Evolutionary conservation across 768 basidiomycete genomes (phyloP).

Genomic region (Coprinopsis marcescibilis): DNA sequence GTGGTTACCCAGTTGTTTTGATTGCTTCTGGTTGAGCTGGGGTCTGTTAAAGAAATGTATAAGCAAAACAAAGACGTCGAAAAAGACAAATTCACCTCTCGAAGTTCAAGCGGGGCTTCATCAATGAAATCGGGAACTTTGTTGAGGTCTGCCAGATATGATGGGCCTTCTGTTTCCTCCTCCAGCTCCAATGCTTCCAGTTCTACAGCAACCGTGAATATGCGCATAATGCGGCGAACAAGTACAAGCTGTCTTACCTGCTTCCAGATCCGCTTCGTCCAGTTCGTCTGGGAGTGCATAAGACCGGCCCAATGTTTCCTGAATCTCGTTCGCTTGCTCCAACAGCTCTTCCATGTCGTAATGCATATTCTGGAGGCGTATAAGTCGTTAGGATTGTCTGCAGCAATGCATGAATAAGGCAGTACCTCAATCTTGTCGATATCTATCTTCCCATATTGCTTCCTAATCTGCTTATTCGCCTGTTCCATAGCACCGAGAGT

Average conservation of each 20-base stretch:
- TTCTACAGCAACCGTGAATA: constrained; percentile 45
- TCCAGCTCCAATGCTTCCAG: constrained; percentile 91
- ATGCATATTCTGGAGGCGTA: constrained; percentile 73
- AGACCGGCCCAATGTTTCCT: constrained; percentile 87
- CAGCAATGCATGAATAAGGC: too few relatives aligned
- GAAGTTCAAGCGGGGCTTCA: constrained; percentile 68
- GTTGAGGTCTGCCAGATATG: constrained; percentile 82
- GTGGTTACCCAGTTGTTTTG: constrained; percentile 39
- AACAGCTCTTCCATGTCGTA: constrained; percentile 97
- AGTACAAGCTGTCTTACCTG: constrained; percentile 49
- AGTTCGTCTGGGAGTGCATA: constrained; percentile 97
- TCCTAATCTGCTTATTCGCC: constrained; percentile 94
- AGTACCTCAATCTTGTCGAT: constrained; percentile 98
- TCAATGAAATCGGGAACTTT: constrained; percentile 92
- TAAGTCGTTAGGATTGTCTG: too few relatives aligned
- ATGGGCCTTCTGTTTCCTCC: constrained; percentile 84
- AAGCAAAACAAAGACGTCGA: constrained; percentile 1
- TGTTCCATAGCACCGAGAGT: constrained; percentile 94
- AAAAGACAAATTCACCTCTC: constrained; percentile 42
- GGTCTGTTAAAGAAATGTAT: constrained; percentile 26
- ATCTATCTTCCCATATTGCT: constrained; percentile 96
- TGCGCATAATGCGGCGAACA: background rate
- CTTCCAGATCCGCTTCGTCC: constrained; percentile 96
- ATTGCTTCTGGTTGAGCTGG: constrained; percentile 46
- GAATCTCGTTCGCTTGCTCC: constrained; percentile 97